Conservation (phyloP, 768 basidiomycete genomes). For the Mycena leptocephala region DNA sequence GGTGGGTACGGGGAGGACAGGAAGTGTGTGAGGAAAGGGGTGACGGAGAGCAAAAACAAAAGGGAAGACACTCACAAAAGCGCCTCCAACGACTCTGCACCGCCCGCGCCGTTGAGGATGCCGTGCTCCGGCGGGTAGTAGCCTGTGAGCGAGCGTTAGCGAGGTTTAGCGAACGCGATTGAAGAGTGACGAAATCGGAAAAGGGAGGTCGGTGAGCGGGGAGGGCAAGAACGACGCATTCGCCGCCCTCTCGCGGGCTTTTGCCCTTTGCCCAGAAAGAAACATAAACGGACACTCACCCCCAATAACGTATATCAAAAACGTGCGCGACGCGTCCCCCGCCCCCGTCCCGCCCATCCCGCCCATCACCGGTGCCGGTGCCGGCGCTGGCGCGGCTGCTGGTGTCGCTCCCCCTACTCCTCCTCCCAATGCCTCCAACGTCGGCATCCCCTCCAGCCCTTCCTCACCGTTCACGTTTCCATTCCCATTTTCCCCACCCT, state of each 20-base stretch:
- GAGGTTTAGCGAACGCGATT: neutral
- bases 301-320: slow-evolving; percentile 93
- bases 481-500: slow-evolving; percentile 5
- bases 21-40: no score
- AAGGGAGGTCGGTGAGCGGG: no score
- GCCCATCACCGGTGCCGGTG: no score
- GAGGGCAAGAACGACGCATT: no score
- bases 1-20: no score
- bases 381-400: no score
- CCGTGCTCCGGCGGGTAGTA: slow-evolving; percentile 94
- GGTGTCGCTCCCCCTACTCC: neutral
- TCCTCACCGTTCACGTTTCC: slow-evolving; percentile 59
- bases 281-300: slow-evolving; percentile 58
- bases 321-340: slow-evolving; percentile 70
- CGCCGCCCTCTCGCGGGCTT: no score
- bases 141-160: slow-evolving; percentile 60
- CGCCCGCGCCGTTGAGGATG: slow-evolving; percentile 85
- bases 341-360: neutral
- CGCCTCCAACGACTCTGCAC: slow-evolving; percentile 86
- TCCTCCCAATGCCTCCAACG: neutral
- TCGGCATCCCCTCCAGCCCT: neutral
- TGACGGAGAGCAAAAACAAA: neutral
- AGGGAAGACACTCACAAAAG: slow-evolving; percentile 67
- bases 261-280: neutral
- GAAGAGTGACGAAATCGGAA: neutral